phyloP scores from a whole-genome alignment of 192 early-diverging fungal genomes.

The Irineochytrium annulatum region DNA sequence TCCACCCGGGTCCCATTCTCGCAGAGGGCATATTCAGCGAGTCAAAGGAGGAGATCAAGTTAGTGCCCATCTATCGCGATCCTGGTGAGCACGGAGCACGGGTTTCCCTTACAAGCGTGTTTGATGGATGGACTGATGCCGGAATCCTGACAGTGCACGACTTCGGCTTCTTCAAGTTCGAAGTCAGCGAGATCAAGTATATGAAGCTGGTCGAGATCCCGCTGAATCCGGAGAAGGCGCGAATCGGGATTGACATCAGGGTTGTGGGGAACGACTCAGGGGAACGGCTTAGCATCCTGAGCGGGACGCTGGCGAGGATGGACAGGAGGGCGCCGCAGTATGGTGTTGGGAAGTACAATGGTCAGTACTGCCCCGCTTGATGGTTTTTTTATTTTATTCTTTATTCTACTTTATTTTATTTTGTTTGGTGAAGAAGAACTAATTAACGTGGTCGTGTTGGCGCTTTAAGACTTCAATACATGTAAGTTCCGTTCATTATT shows the following conservation, averaged over 20 bases:
- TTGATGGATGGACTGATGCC: constrained; percentile 1
- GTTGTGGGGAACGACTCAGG: constrained; percentile 50
- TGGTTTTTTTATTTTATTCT: neutral
- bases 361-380: neutral
- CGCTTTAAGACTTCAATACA: constrained; percentile 34
- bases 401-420: too few species aligned
- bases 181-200: constrained; percentile 65
- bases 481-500: constrained; percentile 6
- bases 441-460: too few species aligned
- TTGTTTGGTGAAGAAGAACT: too few species aligned
- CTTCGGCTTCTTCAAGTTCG: constrained; percentile 73
- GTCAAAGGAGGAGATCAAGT: constrained; percentile 64
- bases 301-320: constrained; percentile 38
- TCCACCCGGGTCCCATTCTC: constrained; percentile 62
- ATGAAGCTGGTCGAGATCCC: constrained; percentile 66
- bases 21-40: constrained; percentile 38
- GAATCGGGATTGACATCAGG: constrained; percentile 72
- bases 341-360: constrained; percentile 33
- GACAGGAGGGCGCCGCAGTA: constrained; percentile 41
- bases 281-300: constrained; percentile 36
- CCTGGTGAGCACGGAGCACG: constrained; percentile 59
- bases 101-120: constrained; percentile 22
- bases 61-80: constrained; percentile 63
- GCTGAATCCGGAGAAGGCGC: constrained; percentile 62
- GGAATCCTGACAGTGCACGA: constrained; percentile 57